A percentile compares a stretch with the other conserved stretches of the same genome.
Evolutionary conservation across 192 early-diverging fungal species (phyloP).

Genomic region (Linnemannia schmuckeri): DNA sequence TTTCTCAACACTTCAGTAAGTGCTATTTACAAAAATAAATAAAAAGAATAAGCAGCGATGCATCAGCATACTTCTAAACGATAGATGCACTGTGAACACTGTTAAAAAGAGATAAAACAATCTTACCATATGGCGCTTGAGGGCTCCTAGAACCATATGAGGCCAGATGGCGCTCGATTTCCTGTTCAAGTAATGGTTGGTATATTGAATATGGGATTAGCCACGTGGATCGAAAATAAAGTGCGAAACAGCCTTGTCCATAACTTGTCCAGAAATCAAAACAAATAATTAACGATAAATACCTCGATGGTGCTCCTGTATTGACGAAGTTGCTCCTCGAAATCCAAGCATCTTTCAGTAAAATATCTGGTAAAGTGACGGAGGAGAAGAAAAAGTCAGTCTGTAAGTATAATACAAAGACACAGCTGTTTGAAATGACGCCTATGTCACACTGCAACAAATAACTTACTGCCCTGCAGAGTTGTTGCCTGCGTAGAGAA

Average conservation of each 20-base stretch:
- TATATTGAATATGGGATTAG: neutral
- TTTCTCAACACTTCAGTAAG: constrained; percentile 53
- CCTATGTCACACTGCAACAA: neutral
- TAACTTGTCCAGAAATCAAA: neutral
- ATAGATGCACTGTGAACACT: neutral
- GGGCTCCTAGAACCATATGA: constrained; percentile 36
- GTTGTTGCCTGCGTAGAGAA: constrained; percentile 52
- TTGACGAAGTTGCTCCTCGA: constrained; percentile 42
- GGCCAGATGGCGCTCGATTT: constrained; percentile 53
- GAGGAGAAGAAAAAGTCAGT: neutral
- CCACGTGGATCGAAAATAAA: neutral
- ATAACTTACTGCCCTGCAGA: constrained; percentile 49
- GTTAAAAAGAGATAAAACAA: neutral
- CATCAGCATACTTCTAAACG: neutral
- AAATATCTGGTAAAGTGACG: constrained; percentile 31
- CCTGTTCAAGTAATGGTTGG: constrained; percentile 11
- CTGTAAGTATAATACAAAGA: neutral
- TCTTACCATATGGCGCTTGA: constrained; percentile 45
- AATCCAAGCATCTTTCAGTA: constrained; percentile 34
- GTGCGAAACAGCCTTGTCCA: neutral
- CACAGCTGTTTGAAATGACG: neutral
- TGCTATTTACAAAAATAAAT: constrained; percentile 9
- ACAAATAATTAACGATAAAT: neutral
- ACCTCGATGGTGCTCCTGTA: constrained; percentile 52
- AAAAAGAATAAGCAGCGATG: neutral